A percentile compares a stretch with the other conserved stretches of the same genome.
Conservation (phyloP, 2,329 filamentous ascomycete species). For the Endoconidiophora laricicola region DNA sequence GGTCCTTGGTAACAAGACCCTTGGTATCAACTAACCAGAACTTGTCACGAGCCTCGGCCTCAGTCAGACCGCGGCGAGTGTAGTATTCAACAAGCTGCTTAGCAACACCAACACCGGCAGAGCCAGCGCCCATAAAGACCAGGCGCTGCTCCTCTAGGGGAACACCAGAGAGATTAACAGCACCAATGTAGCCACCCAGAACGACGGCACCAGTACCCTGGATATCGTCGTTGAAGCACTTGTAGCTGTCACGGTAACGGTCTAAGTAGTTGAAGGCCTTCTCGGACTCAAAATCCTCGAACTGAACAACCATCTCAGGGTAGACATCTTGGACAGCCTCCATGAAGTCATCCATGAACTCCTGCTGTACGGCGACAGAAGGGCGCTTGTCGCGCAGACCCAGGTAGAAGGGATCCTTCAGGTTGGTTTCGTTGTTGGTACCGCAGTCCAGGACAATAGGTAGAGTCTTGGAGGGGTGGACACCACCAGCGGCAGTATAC, state of each 20-base stretch:
- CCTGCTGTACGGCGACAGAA: constrained; percentile 59
- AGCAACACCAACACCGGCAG: constrained; percentile 88
- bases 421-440: constrained; percentile 49
- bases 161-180: constrained; percentile 70
- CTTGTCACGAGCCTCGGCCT: constrained; percentile 72
- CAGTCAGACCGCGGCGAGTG: constrained; percentile 74
- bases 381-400: constrained; percentile 75
- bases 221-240: constrained; percentile 97
- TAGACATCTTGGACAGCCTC: constrained; percentile 61
- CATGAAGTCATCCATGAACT: constrained; percentile 98
- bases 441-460: constrained; percentile 52
- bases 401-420: constrained; percentile 65
- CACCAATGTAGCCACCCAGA: constrained; percentile 58
- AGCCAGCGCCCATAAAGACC: constrained; percentile 91
- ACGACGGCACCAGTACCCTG: constrained; percentile 95
- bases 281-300: constrained; percentile 91
- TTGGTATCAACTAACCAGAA: constrained; percentile 98
- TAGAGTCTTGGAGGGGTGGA: constrained; percentile 71
- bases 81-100: constrained; percentile 98
- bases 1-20: constrained; percentile 83
- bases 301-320: constrained; percentile 62
- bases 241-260: constrained; percentile 74
- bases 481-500: constrained; percentile 90
- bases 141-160: constrained; percentile 80
- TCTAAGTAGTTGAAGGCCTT: constrained; percentile 85